phyloP scores from a whole-genome alignment of 2,329 filamentous ascomycete species.

The Pseudocercospora musae region DNA sequence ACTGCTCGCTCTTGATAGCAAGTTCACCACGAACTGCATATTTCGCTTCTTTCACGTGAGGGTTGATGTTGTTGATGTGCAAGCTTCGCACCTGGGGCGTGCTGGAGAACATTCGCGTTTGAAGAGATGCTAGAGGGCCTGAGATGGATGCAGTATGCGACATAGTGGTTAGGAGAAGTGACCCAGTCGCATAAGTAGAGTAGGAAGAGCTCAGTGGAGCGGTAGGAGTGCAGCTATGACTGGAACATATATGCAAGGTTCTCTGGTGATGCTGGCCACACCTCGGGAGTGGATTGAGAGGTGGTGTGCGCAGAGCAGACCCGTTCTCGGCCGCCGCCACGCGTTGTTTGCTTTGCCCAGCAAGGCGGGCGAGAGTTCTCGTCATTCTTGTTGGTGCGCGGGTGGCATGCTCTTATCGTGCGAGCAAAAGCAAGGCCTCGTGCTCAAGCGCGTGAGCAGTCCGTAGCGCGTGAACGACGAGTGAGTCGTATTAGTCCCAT shows the following conservation, averaged over 20 bases:
- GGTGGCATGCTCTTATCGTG: neutral
- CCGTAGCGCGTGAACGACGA: neutral
- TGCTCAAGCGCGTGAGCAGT: neutral
- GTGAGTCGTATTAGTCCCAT: neutral
- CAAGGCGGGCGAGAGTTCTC: neutral
- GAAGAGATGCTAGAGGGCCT: slow-evolving; percentile 21
- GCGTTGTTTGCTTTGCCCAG: neutral
- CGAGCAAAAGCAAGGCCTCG: neutral
- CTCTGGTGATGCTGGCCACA: slow-evolving; percentile 2
- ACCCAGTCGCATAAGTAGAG: neutral
- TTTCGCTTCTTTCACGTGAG: slow-evolving; percentile 77
- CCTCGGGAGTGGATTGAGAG: neutral
- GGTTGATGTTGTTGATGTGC: slow-evolving; percentile 86
- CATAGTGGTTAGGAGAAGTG: neutral
- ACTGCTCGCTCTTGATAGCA: slow-evolving; percentile 88
- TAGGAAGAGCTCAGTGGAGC: neutral
- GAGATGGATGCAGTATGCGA: slow-evolving; percentile 1
- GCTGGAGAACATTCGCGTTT: slow-evolving; percentile 23
- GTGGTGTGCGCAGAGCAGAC: neutral
- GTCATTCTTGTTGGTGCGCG: neutral
- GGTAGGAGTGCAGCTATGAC: neutral
- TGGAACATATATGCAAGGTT: slow-evolving; percentile 1
- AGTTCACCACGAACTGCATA: slow-evolving; percentile 97
- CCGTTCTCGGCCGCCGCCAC: slow-evolving; percentile 2
- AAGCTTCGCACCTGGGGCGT: slow-evolving; percentile 40